phyloP scores from a whole-genome alignment of 495 filamentous ascomycete species.

The Viridothelium virens region DNA sequence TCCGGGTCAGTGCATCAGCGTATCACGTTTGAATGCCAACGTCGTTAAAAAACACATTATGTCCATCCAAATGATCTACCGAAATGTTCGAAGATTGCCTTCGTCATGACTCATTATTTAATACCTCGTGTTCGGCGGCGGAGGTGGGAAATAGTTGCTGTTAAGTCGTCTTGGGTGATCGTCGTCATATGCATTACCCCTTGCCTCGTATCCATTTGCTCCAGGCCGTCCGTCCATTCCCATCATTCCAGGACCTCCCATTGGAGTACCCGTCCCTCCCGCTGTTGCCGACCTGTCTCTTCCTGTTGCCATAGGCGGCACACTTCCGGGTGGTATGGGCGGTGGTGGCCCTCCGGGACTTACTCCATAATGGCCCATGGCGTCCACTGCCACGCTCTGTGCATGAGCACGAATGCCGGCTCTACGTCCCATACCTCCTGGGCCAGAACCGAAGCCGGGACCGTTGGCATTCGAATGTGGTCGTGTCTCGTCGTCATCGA shows the following conservation, averaged over 20 bases:
- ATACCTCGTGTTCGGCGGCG: conserved; percentile 1
- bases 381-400: neutral
- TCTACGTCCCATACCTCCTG: conserved; percentile 7
- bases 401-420: neutral
- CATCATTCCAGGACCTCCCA: conserved; percentile 1
- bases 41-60: too few species aligned
- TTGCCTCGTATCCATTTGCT: conserved; percentile 3
- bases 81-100: neutral
- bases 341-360: neutral
- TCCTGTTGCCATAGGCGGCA: neutral
- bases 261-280: neutral
- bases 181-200: conserved; percentile 1
- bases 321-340: neutral
- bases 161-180: conserved; percentile 5
- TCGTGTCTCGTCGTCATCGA: neutral
- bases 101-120: neutral
- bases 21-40: neutral
- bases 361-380: neutral
- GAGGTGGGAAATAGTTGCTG: conserved; percentile 8
- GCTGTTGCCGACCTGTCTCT: conserved; percentile 1
- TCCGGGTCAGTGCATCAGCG: neutral
- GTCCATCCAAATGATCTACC: neutral
- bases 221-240: conserved; percentile 9
- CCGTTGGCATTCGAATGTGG: neutral
- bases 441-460: conserved; percentile 4